These are phyloP conservation scores for Aspergillus awamori DNA, from an alignment of 2,329 filamentous ascomycete genomes.

Conservation along the genomic window DNA sequence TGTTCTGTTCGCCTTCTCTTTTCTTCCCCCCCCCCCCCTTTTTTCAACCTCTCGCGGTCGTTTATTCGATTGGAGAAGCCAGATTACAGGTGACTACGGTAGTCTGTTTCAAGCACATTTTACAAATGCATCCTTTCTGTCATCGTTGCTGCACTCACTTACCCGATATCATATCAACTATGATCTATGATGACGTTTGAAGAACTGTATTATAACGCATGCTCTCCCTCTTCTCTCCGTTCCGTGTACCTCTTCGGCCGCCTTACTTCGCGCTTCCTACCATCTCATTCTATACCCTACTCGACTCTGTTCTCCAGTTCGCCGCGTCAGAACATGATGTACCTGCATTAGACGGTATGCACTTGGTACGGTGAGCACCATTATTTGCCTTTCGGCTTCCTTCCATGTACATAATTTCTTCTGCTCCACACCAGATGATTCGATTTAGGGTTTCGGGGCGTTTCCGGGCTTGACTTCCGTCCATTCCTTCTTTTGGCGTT, in stretches of 20 bases:
- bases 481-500: not conserved
- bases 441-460: not conserved
- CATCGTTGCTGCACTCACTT: not conserved
- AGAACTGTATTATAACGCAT: not conserved
- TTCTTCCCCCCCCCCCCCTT: slow-evolving; percentile 11
- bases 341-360: not conserved
- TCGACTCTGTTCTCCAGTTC: not conserved
- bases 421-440: not conserved
- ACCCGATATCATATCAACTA: not conserved
- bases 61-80: not conserved
- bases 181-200: slow-evolving; percentile 1
- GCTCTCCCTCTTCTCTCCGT: not conserved
- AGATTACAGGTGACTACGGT: not conserved
- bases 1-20: slow-evolving; percentile 13
- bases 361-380: not conserved
- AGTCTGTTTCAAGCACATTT: not conserved
- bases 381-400: not conserved
- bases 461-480: not conserved
- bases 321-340: not conserved
- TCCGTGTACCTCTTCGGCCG: not conserved
- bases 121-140: not conserved
- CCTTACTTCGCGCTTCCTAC: not conserved
- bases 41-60: not conserved
- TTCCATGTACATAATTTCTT: not conserved
- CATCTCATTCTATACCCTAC: not conserved